phyloP scores from a whole-genome alignment of 257 asterid species.

The Cruciata laevipes region DNA sequence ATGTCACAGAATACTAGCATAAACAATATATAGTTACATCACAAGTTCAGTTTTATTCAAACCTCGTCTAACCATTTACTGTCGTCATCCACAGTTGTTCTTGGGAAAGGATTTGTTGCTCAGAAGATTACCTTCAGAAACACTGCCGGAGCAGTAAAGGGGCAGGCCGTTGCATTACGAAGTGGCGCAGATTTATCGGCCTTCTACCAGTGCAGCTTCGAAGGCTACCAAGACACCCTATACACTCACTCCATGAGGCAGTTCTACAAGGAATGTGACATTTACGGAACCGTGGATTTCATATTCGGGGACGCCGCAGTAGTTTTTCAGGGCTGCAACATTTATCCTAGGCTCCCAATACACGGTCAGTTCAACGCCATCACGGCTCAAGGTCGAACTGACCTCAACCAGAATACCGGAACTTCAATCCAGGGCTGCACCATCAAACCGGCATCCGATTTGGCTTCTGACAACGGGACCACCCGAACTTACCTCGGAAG shows the following conservation, averaged over 20 bases:
- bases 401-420: constrained; percentile 70
- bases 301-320: constrained; percentile 35
- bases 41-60: neutral
- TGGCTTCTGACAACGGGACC: constrained; percentile 17
- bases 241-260: constrained; percentile 63
- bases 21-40: no score
- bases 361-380: constrained; percentile 46
- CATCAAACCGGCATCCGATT: constrained; percentile 35
- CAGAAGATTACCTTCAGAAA: constrained; percentile 47
- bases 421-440: constrained; percentile 48
- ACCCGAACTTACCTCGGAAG: constrained; percentile 47
- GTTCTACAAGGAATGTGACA: constrained; percentile 47
- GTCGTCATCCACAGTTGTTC: constrained; percentile 30
- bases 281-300: constrained; percentile 70
- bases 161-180: constrained; percentile 67
- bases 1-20: no score
- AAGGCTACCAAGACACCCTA: constrained; percentile 68
- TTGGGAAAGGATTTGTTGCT: constrained; percentile 36
- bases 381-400: constrained; percentile 66
- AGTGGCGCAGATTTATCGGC: constrained; percentile 58
- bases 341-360: constrained; percentile 49
- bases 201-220: constrained; percentile 59
- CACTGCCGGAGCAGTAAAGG: constrained; percentile 60
- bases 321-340: constrained; percentile 46
- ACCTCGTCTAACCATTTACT: neutral